Conservation (phyloP, 2,329 filamentous ascomycete genomes). For the Neofusicoccum cordaticola region DNA sequence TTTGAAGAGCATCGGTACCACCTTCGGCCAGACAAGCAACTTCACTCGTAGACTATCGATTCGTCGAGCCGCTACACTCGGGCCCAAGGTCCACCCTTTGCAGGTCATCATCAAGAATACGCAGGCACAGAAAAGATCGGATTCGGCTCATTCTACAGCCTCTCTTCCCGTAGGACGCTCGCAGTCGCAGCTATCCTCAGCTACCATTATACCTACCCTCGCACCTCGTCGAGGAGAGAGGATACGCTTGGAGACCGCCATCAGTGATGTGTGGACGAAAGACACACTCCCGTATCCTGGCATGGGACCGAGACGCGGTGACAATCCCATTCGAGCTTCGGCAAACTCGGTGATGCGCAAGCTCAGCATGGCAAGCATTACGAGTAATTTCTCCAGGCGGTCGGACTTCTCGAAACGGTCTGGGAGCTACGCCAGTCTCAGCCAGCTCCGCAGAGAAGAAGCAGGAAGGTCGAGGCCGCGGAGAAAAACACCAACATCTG, state of each 20-base stretch:
- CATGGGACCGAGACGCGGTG: conserved; percentile 65
- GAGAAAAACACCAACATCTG: conserved; percentile 27
- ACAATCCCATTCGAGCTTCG: conserved; percentile 73
- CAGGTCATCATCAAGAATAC: conserved; percentile 89
- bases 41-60: conserved; percentile 70
- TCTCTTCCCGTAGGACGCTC: conserved; percentile 68
- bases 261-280: conserved; percentile 81
- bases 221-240: conserved; percentile 73
- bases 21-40: conserved; percentile 69
- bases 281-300: conserved; percentile 79
- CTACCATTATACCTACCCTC: conserved; percentile 62
- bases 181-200: conserved; percentile 72
- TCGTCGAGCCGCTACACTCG: conserved; percentile 72
- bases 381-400: conserved; percentile 63
- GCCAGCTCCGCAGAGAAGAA: conserved; percentile 36
- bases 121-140: conserved; percentile 60
- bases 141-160: conserved; percentile 43
- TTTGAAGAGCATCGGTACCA: conserved; percentile 70
- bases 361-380: conserved; percentile 77
- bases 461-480: conserved; percentile 27
- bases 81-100: conserved; percentile 63
- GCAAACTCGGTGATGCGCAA: conserved; percentile 85
- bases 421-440: conserved; percentile 52
- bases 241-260: conserved; percentile 68
- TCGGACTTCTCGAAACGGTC: conserved; percentile 67